Percentiles rank a stretch among this genome's conserved stretches.
Evolutionary conservation across 768 basidiomycete genomes (phyloP).

Genomic region (Amylocystis lapponica): DNA sequence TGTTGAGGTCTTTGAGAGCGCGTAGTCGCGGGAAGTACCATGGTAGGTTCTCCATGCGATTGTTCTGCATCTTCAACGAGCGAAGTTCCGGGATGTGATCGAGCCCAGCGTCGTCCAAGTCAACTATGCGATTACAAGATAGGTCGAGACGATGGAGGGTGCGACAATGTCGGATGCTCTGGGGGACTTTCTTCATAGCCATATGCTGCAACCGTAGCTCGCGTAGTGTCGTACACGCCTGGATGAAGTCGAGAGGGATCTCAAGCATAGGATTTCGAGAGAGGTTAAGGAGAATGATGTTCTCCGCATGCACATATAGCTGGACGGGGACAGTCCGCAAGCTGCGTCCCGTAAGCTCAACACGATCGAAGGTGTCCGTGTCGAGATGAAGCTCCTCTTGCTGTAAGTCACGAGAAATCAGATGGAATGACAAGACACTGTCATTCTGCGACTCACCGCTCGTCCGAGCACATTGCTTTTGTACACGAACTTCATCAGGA

Average conservation of each 20-base stretch:
- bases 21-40: constrained; percentile 77
- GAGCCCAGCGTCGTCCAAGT: constrained; percentile 81
- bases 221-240: constrained; percentile 75
- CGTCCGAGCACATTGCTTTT: constrained; percentile 68
- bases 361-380: constrained; percentile 61
- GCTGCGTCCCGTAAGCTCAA: constrained; percentile 78
- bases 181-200: constrained; percentile 92
- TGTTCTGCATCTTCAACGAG: constrained; percentile 79
- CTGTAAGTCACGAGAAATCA: constrained; percentile 31
- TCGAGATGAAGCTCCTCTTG: constrained; percentile 71
- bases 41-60: constrained; percentile 82
- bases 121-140: constrained; percentile 85
- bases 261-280: constrained; percentile 95
- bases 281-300: constrained; percentile 79
- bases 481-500: constrained; percentile 87
- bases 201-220: constrained; percentile 86
- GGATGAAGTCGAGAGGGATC: constrained; percentile 94
- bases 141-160: constrained; percentile 80
- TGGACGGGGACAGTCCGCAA: constrained; percentile 85
- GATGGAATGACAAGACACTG: background rate
- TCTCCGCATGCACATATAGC: constrained; percentile 78
- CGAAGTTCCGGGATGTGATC: constrained; percentile 68
- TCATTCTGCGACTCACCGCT: constrained; percentile 45
- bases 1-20: constrained; percentile 72
- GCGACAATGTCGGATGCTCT: constrained; percentile 67